Evolutionary conservation across 1,284 basidiomycete species (phyloP).

Genomic region (Mrakiaceae sp.): DNA sequence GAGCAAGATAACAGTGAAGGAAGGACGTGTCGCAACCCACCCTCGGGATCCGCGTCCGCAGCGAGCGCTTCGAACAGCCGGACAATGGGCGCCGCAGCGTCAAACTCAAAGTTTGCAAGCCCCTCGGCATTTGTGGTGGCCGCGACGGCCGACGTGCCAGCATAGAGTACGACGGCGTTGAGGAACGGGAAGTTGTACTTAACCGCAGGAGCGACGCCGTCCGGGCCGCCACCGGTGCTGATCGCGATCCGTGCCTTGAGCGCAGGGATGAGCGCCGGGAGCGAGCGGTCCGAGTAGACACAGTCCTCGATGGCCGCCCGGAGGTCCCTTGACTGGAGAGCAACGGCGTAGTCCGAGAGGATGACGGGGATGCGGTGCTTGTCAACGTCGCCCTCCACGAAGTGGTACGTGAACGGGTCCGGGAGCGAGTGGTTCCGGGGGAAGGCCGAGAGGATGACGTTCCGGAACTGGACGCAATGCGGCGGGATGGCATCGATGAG

Average conservation of each 20-base stretch:
- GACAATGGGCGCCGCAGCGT: conserved; percentile 66
- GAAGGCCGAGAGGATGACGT: conserved; percentile 92
- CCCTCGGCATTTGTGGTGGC: conserved; percentile 55
- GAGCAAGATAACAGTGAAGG: background rate
- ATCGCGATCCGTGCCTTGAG: conserved; percentile 65
- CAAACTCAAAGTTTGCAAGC: conserved; percentile 66
- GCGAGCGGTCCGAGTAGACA: conserved; percentile 54
- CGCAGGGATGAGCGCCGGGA: conserved; percentile 54
- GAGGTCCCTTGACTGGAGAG: conserved; percentile 66
- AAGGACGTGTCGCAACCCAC: conserved; percentile 38
- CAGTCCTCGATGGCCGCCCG: conserved; percentile 68
- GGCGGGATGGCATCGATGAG: conserved; percentile 86
- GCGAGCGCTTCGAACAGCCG: conserved; percentile 70
- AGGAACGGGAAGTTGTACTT: conserved; percentile 79
- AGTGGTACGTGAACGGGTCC: conserved; percentile 53
- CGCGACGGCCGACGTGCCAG: conserved; percentile 74
- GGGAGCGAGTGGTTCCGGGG: conserved; percentile 76
- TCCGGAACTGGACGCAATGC: conserved; percentile 90
- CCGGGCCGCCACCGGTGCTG: conserved; percentile 36
- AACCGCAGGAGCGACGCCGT: conserved; percentile 43
- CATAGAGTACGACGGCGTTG: conserved; percentile 89
- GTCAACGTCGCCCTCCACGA: conserved; percentile 54
- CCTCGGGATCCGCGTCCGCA: conserved; percentile 77
- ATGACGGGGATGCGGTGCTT: conserved; percentile 83
- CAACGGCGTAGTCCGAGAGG: conserved; percentile 75